Percentiles rank a stretch among this genome's conserved stretches.
phyloP scores from a whole-genome alignment of 805 yeast species.

The Saturnispora gosingensis region DNA sequence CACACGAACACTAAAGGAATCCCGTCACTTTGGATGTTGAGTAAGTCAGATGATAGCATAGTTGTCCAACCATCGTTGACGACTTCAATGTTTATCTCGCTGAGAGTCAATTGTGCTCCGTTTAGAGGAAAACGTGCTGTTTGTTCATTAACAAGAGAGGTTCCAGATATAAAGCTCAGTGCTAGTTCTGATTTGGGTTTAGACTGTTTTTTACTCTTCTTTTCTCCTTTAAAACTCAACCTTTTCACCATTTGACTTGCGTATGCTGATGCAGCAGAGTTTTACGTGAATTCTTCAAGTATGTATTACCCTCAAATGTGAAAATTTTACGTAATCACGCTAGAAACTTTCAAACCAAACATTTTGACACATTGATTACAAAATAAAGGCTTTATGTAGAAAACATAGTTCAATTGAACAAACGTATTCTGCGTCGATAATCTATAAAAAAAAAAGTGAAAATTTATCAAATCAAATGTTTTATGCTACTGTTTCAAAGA shows the following conservation, averaged over 20 bases:
- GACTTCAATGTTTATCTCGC: not conserved
- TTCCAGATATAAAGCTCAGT: not conserved
- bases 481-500: too few relatives aligned
- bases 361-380: too few relatives aligned
- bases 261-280: not conserved
- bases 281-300: not conserved
- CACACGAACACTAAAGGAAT: not conserved
- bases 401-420: too few relatives aligned
- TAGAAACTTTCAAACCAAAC: too few relatives aligned
- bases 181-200: not conserved
- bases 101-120: not conserved
- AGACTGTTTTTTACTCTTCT: constrained; percentile 14
- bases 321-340: not conserved
- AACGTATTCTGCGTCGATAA: too few relatives aligned
- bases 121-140: not conserved
- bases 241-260: constrained; percentile 24
- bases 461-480: too few relatives aligned
- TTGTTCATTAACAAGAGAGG: not conserved
- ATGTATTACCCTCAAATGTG: not conserved
- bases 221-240: constrained; percentile 26
- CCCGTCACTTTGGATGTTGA: not conserved
- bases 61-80: constrained; percentile 25
- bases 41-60: constrained; percentile 9
- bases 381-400: too few relatives aligned
- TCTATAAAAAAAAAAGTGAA: too few relatives aligned